Evolutionary conservation across 305 asterid genomes (phyloP), one percentile per base, ranked within the genome.

Genomic region (Salvia sclarea): DNA sequence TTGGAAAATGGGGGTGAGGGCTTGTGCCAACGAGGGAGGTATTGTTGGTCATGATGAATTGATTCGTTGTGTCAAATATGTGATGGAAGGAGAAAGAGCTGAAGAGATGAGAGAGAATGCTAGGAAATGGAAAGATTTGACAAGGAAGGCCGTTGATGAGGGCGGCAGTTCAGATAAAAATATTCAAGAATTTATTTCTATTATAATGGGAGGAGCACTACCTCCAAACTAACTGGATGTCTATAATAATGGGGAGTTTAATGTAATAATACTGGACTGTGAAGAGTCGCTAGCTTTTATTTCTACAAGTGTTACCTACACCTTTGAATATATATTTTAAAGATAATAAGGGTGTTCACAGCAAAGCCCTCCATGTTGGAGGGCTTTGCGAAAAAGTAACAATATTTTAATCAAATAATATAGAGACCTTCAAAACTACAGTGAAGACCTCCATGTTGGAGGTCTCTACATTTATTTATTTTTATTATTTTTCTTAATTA

Each of bases 1-100:
- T 10, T 80, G 84, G 82, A 74, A 71, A 49, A n/a, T 48, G 49
- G 82, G 82, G 17, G 7, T 74, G 4, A 62, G 78, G 48, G 74
- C 70, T 8, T 13, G 11, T 0, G 3, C 31, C 0, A 59, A 77
- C 0, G 64, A 41, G 8, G 33, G 38, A 3, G 41, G 49, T 17
- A 28, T 76, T 0, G 68, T 76, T 1, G 35, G 70, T 13, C n/a
- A 21, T 25, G 77, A 44, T 9, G 77, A 56, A 40, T 70, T 76
- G 0, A 68, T n/a, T 10, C 21, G 60, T 18, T 79, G 83, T 17
- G 28, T 54, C 2, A 28, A 52, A 8, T 44, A 35, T 18, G 78
- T 71, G 6, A 50, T 57, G 70, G 83, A 72, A 33, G 76, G 71
- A 5, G 79, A 68, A 37, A 18, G 8, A 8, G 69, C 72, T 10